Base-by-base conservation (phyloP, 192 early-diverging fungal species). In the Coemansia sp. region DNA sequence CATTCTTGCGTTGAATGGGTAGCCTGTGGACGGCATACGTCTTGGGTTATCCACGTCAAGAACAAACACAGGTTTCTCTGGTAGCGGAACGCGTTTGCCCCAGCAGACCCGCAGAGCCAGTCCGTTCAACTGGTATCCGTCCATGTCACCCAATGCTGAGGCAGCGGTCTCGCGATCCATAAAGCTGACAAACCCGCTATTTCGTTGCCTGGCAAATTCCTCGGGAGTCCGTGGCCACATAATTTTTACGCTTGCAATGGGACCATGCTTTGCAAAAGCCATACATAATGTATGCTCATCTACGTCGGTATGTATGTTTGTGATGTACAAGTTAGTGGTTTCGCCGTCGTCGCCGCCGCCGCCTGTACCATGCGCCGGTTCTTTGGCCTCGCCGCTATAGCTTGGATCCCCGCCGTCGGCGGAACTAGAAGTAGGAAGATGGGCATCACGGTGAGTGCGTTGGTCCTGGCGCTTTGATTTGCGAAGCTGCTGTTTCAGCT, bases 191-290 rank as follows among this genome's bases (percentile, higher is more conserved):
- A 97, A 97, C 19, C 90, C 93, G 56, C 84, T 89, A 62, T 93
- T 94, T 10, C 86, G 74, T 44, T 86, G 84, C 11, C 94, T 85
- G 20, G 88, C 89, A 34, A 84, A 84, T 70, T 93, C 91, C 47
- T 93, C 92, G n/a, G 71, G 79, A 0, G 89, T 89, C 14, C 95
- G 89, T 3, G 94, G 93, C 93, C 94, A 94, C 95, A 97, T 93
- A 44, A 97, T 89, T 65, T 97, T 97, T 50, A 95, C 89, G 55
- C 89, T 91, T 9, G 85, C 94, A 61, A 97, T 92, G 1, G 94
- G 87, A 0, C 95, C 95, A 60, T 84, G 91, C 29, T 58, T 74
- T 15, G 82, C 93, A 87, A 97, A 97, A 30, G 83, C 85, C 64
- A 76, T 62, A 53, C 89, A 91, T 3, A 97, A 65, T 14, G 70